Evolutionary conservation across 2,329 filamentous ascomycete species (phyloP), one percentile per base, ranked within the genome.

Genomic region (Botrytis squamosa): DNA sequence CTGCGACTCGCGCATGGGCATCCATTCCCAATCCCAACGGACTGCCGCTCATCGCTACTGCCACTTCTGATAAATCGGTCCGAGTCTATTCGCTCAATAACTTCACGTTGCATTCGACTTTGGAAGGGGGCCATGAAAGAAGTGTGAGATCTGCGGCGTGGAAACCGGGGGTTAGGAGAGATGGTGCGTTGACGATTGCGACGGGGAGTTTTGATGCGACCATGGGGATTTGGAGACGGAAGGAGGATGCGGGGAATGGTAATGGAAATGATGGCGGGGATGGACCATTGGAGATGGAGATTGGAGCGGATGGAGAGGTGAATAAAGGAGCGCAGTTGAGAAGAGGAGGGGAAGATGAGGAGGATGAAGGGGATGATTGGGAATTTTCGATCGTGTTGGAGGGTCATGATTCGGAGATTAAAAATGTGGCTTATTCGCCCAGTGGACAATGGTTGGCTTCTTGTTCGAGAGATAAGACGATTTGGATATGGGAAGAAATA

Each of bases 401-500:
- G 80, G 96, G 96, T 0, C 96, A 98, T 82, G 96, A 98, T 80
- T 94, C 92, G 38, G 96, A 99, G 83, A 93, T 99, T 85, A 92
- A 98, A 85, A 86, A 88, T 44, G 89, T 95, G 76, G 87, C 89
- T 2, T 97, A 94, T 84, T 90, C 88, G 29, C 90, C 93, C 0
- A 89, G 89, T 0, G 93, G 93, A 0, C 89, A 92, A 75, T 91
- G 94, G 79, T 87, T 99, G 7, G 96, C 96, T 9, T 98, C 95
- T 0, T 98, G 95, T 83, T 93, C 90, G 71, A 88, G 96, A 67
- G 96, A 99, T 82, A 98, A 98, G 85, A 92, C 90, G 25, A 93
- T 98, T 29, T 99, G 96, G 96, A 93, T 99, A 79, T 99, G 96
- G 96, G 96, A 99, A 83, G 96, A 98, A 82, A 88, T 98, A 71